phyloP scores from a whole-genome alignment of 306 rosid species.

The Canavalia ensiformis region DNA sequence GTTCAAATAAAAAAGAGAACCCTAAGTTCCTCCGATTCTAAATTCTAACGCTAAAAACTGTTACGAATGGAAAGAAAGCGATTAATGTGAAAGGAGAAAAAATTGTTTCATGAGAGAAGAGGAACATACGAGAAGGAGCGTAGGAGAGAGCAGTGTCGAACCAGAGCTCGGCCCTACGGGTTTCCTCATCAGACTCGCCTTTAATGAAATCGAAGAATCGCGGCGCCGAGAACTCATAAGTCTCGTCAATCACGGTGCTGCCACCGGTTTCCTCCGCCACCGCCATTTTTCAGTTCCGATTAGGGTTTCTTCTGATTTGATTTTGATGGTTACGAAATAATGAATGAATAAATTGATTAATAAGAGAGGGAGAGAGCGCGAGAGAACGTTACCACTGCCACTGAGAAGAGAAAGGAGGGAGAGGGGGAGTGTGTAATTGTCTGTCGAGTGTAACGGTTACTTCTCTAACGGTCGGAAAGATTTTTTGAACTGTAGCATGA shows the following conservation, averaged over 20 bases:
- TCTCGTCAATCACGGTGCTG: constrained; percentile 65
- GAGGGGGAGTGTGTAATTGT: constrained; percentile 38
- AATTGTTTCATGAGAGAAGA: not conserved
- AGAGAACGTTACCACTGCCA: not conserved
- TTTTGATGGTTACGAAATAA: too few species aligned
- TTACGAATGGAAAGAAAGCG: not conserved
- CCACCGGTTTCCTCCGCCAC: constrained; percentile 59
- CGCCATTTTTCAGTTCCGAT: constrained; percentile 46
- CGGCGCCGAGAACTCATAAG: constrained; percentile 92
- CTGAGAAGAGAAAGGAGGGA: constrained; percentile 1
- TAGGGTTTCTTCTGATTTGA: constrained; percentile 23
- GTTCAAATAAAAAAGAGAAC: not conserved
- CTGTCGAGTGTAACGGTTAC: constrained; percentile 50
- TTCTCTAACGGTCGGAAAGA: constrained; percentile 54
- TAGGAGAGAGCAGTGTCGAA: constrained; percentile 78
- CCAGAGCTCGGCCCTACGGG: constrained; percentile 81
- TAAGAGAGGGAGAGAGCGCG: constrained; percentile 13
- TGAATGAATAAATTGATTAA: not conserved
- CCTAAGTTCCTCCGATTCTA: constrained; percentile 21
- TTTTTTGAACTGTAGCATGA: constrained; percentile 42
- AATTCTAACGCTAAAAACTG: constrained; percentile 11
- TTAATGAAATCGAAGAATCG: constrained; percentile 75
- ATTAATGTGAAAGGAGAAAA: not conserved
- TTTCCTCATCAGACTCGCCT: constrained; percentile 69
- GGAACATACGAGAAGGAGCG: constrained; percentile 89